These are phyloP conservation scores for Alternaria tenuissima DNA, from an alignment of 2,329 filamentous ascomycete species.

Conservation along the genomic window DNA sequence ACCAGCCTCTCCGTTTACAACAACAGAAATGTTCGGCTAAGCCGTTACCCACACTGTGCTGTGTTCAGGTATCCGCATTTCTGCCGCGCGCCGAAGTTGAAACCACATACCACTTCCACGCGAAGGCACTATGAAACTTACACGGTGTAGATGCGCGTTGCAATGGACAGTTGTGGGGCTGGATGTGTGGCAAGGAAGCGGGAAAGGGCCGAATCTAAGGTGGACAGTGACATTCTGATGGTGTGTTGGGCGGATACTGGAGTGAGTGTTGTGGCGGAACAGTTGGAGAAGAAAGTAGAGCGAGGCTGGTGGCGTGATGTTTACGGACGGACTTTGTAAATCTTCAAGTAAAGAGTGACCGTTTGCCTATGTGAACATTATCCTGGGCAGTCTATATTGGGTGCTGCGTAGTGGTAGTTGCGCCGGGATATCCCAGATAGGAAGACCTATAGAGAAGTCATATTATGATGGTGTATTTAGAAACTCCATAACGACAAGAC, in stretches of 20 bases:
- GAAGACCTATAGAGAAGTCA: not conserved
- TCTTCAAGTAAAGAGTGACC: not conserved
- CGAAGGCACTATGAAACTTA: slow-evolving; percentile 2
- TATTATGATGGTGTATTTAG: not conserved
- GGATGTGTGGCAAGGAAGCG: not conserved
- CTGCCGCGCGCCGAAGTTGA: slow-evolving; percentile 5
- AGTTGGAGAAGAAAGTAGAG: slow-evolving; percentile 1
- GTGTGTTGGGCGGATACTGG: not conserved
- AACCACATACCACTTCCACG: slow-evolving; percentile 7
- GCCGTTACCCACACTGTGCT: not conserved
- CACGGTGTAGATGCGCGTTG: not conserved
- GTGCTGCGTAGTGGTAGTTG: not conserved
- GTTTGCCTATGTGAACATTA: not conserved
- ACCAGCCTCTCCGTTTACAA: not conserved
- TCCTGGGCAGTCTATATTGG: not conserved
- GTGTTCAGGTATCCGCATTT: slow-evolving; percentile 1
- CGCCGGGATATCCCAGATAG: not conserved
- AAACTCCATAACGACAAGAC: not conserved
- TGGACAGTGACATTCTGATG: not conserved
- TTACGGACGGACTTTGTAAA: not conserved
- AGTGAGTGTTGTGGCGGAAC: not conserved
- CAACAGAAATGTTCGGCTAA: slow-evolving; percentile 1
- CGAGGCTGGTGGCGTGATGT: not conserved
- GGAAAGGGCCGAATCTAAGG: not conserved
- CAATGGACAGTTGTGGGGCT: not conserved